Percentiles rank a stretch among this genome's conserved stretches.
phyloP scores from a whole-genome alignment of 2,329 filamentous ascomycete genomes.

The Xylaria sp. region DNA sequence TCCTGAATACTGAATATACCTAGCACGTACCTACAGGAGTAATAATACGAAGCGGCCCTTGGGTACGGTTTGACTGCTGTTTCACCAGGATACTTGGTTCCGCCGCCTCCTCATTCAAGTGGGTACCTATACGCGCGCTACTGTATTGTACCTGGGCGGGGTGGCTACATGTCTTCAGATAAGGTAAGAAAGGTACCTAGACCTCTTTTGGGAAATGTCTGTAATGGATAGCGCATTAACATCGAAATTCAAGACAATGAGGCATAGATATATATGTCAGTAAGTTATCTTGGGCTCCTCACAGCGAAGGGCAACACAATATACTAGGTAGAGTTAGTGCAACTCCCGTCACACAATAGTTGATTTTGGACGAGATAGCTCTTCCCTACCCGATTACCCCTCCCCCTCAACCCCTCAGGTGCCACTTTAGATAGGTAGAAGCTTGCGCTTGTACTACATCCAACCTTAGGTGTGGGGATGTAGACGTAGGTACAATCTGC shows the following conservation, averaged over 20 bases:
- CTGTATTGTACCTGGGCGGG: neutral
- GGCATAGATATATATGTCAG: no score
- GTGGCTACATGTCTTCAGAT: neutral
- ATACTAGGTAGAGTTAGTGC: no score
- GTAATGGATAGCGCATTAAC: no score
- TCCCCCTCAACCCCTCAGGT: constrained; percentile 20
- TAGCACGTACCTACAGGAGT: no score
- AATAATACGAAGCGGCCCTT: neutral
- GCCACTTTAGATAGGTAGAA: neutral
- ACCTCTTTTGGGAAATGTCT: no score
- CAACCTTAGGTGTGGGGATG: neutral
- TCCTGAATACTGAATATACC: no score
- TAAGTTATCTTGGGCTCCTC: no score
- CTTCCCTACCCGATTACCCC: constrained; percentile 15
- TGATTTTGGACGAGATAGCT: neutral
- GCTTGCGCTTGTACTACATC: neutral
- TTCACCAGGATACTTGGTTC: constrained; percentile 20
- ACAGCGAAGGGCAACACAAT: neutral
- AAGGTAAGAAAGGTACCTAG: neutral
- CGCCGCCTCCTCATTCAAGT: neutral
- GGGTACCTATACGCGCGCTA: constrained; percentile 2
- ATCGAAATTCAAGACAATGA: no score
- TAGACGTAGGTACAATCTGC: no score
- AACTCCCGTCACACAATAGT: neutral
- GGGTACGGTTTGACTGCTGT: constrained; percentile 22